Conservation (phyloP, 2,329 filamentous ascomycete genomes). For the Colletotrichum sp. region DNA sequence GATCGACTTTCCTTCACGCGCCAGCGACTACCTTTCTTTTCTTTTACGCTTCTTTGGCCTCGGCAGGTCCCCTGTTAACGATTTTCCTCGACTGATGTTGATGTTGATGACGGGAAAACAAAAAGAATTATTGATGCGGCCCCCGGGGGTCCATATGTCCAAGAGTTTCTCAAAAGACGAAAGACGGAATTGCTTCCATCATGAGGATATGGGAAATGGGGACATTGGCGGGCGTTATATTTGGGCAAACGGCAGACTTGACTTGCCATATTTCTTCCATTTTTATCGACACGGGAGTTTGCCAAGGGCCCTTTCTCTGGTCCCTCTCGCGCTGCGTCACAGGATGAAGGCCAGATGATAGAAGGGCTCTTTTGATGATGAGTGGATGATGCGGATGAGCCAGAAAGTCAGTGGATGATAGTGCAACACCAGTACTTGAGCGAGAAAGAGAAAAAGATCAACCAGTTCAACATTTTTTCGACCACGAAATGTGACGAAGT, state of each 20-base stretch:
- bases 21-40: slow-evolving; percentile 6
- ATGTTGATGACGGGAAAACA: slow-evolving; percentile 12
- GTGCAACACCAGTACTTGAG: neutral
- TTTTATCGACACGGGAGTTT: neutral
- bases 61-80: neutral
- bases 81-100: slow-evolving; percentile 13
- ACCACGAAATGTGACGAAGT: neutral
- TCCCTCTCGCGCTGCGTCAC: neutral
- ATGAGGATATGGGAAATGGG: slow-evolving; percentile 4
- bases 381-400: neutral
- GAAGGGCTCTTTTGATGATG: neutral
- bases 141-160: slow-evolving; percentile 11
- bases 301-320: neutral
- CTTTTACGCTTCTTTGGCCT: slow-evolving; percentile 3
- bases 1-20: slow-evolving; percentile 14
- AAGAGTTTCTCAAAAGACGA: slow-evolving; percentile 14
- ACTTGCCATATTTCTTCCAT: neutral
- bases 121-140: slow-evolving; percentile 15
- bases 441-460: slow-evolving; percentile 11
- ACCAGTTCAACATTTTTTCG: neutral
- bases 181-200: slow-evolving; percentile 19
- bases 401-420: neutral
- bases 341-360: neutral
- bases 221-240: slow-evolving; percentile 15
- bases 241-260: neutral